phyloP scores from a whole-genome alignment of 805 yeast genomes.

The Zygotorulaspora sp. region DNA sequence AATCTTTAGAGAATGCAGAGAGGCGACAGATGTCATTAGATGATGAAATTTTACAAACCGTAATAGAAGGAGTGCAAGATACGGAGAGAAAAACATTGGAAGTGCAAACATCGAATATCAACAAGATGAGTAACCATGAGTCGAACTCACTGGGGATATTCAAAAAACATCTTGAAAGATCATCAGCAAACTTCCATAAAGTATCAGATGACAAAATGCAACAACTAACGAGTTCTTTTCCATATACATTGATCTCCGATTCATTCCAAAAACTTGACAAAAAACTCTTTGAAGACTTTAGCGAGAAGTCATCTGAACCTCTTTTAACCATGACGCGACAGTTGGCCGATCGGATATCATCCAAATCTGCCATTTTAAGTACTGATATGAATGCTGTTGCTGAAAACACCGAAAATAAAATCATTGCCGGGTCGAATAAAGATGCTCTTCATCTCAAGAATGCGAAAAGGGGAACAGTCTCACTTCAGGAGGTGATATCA shows the following conservation, averaged over 20 bases:
- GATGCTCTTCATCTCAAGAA: constrained; percentile 2
- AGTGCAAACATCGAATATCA: constrained; percentile 1
- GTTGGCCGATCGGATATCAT: constrained; percentile 5
- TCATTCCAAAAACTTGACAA: constrained; percentile 5
- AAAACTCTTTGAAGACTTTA: constrained; percentile 2
- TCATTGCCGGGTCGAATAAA: constrained; percentile 4
- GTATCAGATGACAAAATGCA: background rate
- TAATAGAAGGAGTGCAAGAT: background rate
- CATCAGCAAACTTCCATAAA: background rate
- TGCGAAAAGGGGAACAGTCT: constrained; percentile 1
- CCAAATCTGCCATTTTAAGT: constrained; percentile 3
- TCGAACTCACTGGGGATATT: background rate
- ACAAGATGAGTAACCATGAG: background rate
- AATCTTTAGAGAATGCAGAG: constrained; percentile 11
- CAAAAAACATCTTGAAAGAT: constrained; percentile 1
- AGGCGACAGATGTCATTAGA: constrained; percentile 8
- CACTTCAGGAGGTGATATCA: constrained; percentile 3
- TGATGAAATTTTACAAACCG: constrained; percentile 5
- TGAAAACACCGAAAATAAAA: constrained; percentile 7
- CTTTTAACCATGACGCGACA: constrained; percentile 1
- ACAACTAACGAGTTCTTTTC: background rate
- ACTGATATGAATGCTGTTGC: constrained; percentile 4
- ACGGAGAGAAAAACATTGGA: constrained; percentile 1
- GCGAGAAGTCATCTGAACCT: constrained; percentile 4
- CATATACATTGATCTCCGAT: constrained; percentile 2